phyloP scores from a whole-genome alignment of 148 eudicot species.

The Rhododendron williamsianum region DNA sequence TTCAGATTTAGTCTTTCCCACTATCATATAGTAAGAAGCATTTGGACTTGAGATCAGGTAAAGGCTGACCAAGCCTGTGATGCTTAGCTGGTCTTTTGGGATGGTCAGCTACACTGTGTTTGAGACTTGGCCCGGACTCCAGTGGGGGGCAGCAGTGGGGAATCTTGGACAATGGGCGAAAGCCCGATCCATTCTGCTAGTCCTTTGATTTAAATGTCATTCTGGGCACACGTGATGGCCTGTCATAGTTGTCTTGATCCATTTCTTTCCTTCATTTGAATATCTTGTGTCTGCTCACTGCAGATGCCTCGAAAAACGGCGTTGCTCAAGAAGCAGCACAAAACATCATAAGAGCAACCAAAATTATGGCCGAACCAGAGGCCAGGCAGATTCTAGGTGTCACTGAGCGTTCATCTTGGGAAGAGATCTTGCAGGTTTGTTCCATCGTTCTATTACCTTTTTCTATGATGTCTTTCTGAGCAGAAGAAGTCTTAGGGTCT shows the following conservation, averaged over 20 bases:
- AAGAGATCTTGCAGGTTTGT: conserved; percentile 50
- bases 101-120: background rate
- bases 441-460: background rate
- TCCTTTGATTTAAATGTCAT: background rate
- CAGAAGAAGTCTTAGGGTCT: background rate
- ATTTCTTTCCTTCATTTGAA: background rate
- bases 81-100: background rate
- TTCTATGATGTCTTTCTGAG: background rate
- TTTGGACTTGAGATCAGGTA: background rate
- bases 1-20: background rate
- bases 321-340: conserved; percentile 65
- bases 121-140: background rate
- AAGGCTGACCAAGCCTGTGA: background rate
- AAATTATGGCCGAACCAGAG: conserved; percentile 65
- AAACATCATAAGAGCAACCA: conserved; percentile 50
- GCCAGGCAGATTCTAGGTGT: conserved; percentile 80
- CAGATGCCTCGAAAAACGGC: conserved; percentile 74
- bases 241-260: background rate
- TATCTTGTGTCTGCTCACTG: conserved; percentile 6
- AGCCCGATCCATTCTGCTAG: background rate
- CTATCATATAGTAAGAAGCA: background rate
- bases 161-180: background rate
- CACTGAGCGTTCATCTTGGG: conserved; percentile 67
- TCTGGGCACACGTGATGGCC: background rate
- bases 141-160: background rate